Evolutionary conservation across 768 basidiomycete genomes (phyloP), one percentile per base, ranked within the genome.

Genomic region (Russula lepida): DNA sequence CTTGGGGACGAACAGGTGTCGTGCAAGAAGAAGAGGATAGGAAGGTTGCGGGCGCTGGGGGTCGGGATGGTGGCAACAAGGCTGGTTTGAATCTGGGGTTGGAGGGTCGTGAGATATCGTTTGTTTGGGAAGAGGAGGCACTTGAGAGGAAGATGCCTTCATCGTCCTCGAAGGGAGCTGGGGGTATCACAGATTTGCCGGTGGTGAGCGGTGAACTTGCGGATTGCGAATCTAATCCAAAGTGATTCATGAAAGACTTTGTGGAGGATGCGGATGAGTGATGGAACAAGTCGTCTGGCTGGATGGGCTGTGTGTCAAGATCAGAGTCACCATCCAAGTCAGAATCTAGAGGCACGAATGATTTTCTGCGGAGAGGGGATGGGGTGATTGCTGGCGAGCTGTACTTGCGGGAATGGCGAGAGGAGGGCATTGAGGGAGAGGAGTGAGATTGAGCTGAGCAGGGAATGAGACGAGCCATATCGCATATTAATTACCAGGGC

Each of bases 301-400:
- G 44, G 1, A 58, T 44, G n/a, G 54, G 43, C 37, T 23, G 58
- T 2, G 37, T 43, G 52, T 60, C 62, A 46, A 56, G 57, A 23
- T 60, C 64, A 6, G 62, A 60, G 44, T 56, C 64, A 0, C 7
- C 60, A 54, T 56, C 58, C 32, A 64, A 30, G 54, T 57, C 54
- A 2, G 58, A 52, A 56, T 56, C 58, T 7, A 44, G 25, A 8
- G 63, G 64, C 11, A 64, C 39, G 25, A 64, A 52, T 2, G 64
- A 64, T 44, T 57, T 66, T 54, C 65, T 54, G 43, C 65, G 64
- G 3, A 66, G 43, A 27, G 65, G 65, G 8, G 65, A 66, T 21
- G 65, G 64, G 0, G 59, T 65, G 25, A 61, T 59, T 25, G 64
- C 57, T n/a, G 53, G 63, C 11, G 65, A 66, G 52, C 23, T 41